Conservation (phyloP, 371 early-diverging fungal genomes). For the Dichotomocladium elegans region DNA sequence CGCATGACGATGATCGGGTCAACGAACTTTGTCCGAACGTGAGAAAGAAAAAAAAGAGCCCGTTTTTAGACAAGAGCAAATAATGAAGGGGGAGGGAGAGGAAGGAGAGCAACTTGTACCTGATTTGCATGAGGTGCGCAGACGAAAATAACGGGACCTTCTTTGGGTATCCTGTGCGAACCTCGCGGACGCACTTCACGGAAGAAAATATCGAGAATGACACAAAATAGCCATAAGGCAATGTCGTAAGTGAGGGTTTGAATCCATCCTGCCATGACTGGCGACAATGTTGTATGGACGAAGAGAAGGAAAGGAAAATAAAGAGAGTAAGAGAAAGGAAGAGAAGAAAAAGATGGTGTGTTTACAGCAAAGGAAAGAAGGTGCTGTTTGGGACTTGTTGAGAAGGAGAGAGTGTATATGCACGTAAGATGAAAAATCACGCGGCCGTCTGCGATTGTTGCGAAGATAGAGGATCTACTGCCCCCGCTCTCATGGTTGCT, state of each 20-base stretch:
- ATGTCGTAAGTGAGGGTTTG: slow-evolving; percentile 27
- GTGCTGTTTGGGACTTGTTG: too few species aligned
- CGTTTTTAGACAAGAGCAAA: too few species aligned
- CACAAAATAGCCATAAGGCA: slow-evolving; percentile 51
- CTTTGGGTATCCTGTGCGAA: slow-evolving; percentile 78
- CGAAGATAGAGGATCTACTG: too few species aligned
- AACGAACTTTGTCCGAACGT: slow-evolving; percentile 66
- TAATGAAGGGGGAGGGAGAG: neutral
- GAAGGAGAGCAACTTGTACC: slow-evolving; percentile 36
- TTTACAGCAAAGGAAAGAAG: slow-evolving; percentile 4
- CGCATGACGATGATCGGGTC: slow-evolving; percentile 88
- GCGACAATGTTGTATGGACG: neutral
- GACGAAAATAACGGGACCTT: slow-evolving; percentile 91
- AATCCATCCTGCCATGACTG: slow-evolving; percentile 3
- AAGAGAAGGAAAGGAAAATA: slow-evolving; percentile 2
- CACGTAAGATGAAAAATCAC: too few species aligned
- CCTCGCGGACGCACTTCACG: slow-evolving; percentile 87
- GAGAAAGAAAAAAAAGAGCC: neutral
- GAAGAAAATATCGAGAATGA: slow-evolving; percentile 81
- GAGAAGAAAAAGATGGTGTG: neutral
- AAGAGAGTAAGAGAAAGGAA: neutral
- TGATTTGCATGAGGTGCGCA: slow-evolving; percentile 97
- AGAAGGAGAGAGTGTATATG: too few species aligned
- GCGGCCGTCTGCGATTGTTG: too few species aligned
- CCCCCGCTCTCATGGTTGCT: too few species aligned